Evolutionary conservation across 345 rosid genomes (phyloP).

Genomic region (thale cress (Arabidopsis thaliana)): TAIR10.1 NC_003070.9:19438501-19439000

Average conservation of each 20-base stretch:
- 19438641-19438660: constrained; percentile 32
- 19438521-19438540: constrained; percentile 71
- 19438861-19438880: constrained; percentile 19
- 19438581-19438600: constrained; percentile 50
- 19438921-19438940: not conserved
- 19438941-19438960: not conserved
- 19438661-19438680: constrained; percentile 20
- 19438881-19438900: constrained; percentile 12
- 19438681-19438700: constrained; percentile 26
- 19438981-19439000: too few relatives aligned
- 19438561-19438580: constrained; percentile 46
- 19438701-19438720: constrained; percentile 30
- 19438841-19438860: constrained; percentile 21
- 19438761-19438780: constrained; percentile 27
- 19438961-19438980: too few relatives aligned
- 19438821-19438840: constrained; percentile 27
- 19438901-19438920: constrained; percentile 18
- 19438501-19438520: constrained; percentile 62
- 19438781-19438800: constrained; percentile 33
- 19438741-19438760: constrained; percentile 32
- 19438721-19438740: constrained; percentile 20
- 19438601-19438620: constrained; percentile 46
- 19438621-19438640: constrained; percentile 41
- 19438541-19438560: constrained; percentile 71
- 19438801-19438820: constrained; percentile 31